Base-by-base conservation (phyloP, 2,329 filamentous ascomycete genomes). In the Xylaria sp. region DNA sequence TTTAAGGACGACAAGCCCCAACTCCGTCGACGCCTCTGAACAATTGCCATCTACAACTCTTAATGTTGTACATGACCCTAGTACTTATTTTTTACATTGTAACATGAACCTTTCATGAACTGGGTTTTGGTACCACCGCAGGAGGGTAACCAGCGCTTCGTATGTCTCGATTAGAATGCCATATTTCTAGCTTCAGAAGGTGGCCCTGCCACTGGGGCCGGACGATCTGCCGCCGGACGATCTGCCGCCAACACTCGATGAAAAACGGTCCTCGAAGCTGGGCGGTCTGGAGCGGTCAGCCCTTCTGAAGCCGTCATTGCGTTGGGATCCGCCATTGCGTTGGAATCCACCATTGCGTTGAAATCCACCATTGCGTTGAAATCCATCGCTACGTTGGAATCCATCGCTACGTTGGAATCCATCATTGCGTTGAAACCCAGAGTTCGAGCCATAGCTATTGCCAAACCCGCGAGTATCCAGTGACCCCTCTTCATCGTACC, bases 21-120 rank as follows among this genome's bases (percentile, higher is more conserved):
- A 76, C 74, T 72, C 74, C 74, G 60, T 66, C 68, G 51, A 67
- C 70, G 70, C 70, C 70, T 59, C 50, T 55, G 41, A 32, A 66
- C 54, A 48, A 68, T 61, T 71, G 62, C 55, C 65, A 69, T 64
- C 41, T 60, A 62, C 46, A 63, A 57, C 41, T 51, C 46, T 37
- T 46, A 55, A 64, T 59, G 50, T 58, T 67, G 52, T 67, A 71
- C 60, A 69, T 64, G 52, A 69, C 44, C 48, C 48, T 55, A 7
- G 56, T 58, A 51, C 63, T 57, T 57, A 23, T 48, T 58, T 61
- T 63, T 59, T 70, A 70, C 64, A 70, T 18, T 39, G 61, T 57
- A 63, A 68, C 51, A 50, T 63, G 18, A 56, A 34, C 28, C 23
- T 48, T 57, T 41, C 52, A 28, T 39, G 39, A 58, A 55, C 39